Conservation (phyloP, 768 basidiomycete genomes). For the Melanogaster broomeanus region DNA sequence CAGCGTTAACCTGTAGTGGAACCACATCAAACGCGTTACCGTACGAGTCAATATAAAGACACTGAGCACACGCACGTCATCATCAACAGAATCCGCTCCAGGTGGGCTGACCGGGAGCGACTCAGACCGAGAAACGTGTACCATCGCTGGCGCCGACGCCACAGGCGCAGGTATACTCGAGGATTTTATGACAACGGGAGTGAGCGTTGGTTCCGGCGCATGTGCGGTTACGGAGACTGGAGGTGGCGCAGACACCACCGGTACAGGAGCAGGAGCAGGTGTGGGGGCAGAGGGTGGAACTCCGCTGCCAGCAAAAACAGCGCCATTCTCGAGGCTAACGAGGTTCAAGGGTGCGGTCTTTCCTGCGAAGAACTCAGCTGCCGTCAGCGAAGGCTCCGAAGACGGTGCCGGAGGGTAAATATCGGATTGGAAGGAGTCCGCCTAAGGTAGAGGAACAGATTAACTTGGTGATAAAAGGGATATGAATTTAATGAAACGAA, state of each 20-base stretch:
- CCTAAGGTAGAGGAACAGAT: conserved; percentile 40
- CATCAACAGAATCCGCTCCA: conserved; percentile 2
- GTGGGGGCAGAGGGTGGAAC: conserved; percentile 14
- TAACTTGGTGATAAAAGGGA: background rate
- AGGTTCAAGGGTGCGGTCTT: conserved; percentile 79
- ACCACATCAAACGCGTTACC: background rate
- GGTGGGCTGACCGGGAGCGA: conserved; percentile 10
- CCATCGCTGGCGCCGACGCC: conserved; percentile 6
- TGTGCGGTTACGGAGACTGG: conserved; percentile 27
- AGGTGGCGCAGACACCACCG: conserved; percentile 30
- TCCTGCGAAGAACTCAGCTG: conserved; percentile 86
- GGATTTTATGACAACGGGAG: conserved; percentile 35
- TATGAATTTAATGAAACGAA: background rate
- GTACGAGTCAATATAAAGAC: conserved; percentile 1
- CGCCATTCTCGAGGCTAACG: conserved; percentile 75
- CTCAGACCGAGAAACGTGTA: conserved; percentile 11
- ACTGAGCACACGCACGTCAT: conserved; percentile 35
- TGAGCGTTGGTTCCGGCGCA: conserved; percentile 37
- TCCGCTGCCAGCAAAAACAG: conserved; percentile 37
- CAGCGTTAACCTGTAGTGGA: conserved; percentile 16
- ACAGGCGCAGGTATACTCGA: conserved; percentile 28
- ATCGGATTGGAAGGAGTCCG: conserved; percentile 96
- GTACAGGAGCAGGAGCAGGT: conserved; percentile 28
- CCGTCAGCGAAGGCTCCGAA: conserved; percentile 73
- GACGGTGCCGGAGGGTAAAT: conserved; percentile 94